These are phyloP conservation scores for Oryza australiensis DNA, from an alignment of 176 grass and related monocot genomes.

Conservation along the genomic window DNA sequence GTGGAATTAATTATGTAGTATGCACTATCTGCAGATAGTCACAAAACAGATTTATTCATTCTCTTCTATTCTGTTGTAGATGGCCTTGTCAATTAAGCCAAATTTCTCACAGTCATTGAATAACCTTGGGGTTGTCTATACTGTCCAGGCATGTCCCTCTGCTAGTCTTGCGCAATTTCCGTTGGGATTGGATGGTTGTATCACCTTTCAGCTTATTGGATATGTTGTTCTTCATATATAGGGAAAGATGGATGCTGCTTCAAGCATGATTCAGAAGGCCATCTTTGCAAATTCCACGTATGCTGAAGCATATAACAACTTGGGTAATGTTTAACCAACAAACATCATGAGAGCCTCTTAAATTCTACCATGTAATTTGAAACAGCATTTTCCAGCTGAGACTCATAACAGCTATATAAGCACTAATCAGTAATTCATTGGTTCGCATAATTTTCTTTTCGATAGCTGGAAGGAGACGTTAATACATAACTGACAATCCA, in stretches of 20 bases:
- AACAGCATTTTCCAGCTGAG: constrained; percentile 1
- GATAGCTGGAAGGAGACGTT: neutral
- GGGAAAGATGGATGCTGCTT: constrained; percentile 98
- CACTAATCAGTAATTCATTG: neutral
- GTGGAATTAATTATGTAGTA: constrained; percentile 28
- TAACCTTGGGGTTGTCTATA: constrained; percentile 99
- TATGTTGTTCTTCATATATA: constrained; percentile 48
- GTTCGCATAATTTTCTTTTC: neutral
- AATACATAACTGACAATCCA: constrained; percentile 24
- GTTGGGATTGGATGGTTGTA: neutral
- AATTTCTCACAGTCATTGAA: constrained; percentile 96
- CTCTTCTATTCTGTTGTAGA: constrained; percentile 45
- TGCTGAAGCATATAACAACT: constrained; percentile 97
- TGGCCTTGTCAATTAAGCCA: constrained; percentile 95
- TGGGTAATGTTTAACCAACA: constrained; percentile 57
- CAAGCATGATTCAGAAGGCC: constrained; percentile 96
- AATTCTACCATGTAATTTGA: constrained; percentile 1
- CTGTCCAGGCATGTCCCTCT: constrained; percentile 75
- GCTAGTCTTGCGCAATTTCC: constrained; percentile 24
- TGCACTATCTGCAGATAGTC: constrained; percentile 17
- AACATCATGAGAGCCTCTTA: neutral
- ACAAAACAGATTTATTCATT: constrained; percentile 10
- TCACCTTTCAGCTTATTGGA: constrained; percentile 19
- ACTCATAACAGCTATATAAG: neutral
- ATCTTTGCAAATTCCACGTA: constrained; percentile 86